Evolutionary conservation across 2,329 filamentous ascomycete species (phyloP).

Genomic region (Pseudocercospora vitis): DNA sequence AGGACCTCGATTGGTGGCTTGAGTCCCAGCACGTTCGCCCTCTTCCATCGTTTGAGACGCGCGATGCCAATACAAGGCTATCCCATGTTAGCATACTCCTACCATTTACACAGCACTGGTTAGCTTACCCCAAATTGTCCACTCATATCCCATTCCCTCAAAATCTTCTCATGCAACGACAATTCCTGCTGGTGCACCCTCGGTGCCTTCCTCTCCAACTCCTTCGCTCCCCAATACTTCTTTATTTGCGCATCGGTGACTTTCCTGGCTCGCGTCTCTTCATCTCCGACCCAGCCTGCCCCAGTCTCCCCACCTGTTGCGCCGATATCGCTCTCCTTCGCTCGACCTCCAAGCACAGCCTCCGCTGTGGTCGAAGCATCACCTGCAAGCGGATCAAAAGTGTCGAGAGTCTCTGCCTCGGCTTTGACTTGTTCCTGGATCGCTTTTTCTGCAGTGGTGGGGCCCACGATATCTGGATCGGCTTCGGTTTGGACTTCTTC

Average conservation of each 20-base stretch:
- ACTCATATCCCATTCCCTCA: conserved; percentile 89
- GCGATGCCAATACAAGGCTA: conserved; percentile 86
- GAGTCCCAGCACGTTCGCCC: conserved; percentile 79
- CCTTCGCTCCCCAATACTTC: conserved; percentile 74
- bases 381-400: conserved; percentile 28
- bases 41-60: conserved; percentile 80
- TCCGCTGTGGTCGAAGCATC: conserved; percentile 25
- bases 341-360: conserved; percentile 36
- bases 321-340: conserved; percentile 35
- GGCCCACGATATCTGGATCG: conserved; percentile 33
- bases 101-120: not conserved
- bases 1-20: conserved; percentile 87
- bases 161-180: conserved; percentile 74
- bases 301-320: conserved; percentile 50
- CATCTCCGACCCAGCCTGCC: conserved; percentile 38
- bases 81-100: conserved; percentile 21
- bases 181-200: conserved; percentile 77
- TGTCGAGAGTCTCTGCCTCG: conserved; percentile 29
- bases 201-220: conserved; percentile 65
- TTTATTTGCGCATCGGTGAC: conserved; percentile 68
- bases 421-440: conserved; percentile 42
- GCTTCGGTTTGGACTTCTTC: conserved; percentile 33
- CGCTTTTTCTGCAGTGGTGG: conserved; percentile 40
- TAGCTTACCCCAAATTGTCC: conserved; percentile 85
- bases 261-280: conserved; percentile 61